These are phyloP conservation scores for Fusarium sp. DNA, from an alignment of 2,329 filamentous ascomycete genomes.

Conservation along the genomic window DNA sequence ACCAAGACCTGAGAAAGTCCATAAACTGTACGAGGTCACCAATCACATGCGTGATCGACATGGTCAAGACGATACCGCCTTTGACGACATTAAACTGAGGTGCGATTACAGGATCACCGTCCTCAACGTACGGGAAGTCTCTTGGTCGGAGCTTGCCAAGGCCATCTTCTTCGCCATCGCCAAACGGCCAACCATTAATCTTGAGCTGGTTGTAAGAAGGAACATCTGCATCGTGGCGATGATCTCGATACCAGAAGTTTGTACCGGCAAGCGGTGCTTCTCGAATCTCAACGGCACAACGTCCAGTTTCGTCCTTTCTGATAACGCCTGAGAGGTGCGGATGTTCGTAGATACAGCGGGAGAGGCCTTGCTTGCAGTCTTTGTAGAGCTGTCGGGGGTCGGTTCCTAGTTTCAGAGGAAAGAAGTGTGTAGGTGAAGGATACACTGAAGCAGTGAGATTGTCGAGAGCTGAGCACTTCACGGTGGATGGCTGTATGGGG, in stretches of 20 bases:
- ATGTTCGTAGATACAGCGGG: conserved; percentile 5
- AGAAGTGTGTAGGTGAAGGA: conserved; percentile 11
- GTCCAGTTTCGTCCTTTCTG: conserved; percentile 8
- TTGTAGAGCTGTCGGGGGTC: conserved; percentile 11
- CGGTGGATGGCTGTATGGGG: neutral
- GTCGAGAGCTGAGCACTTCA: conserved; percentile 8
- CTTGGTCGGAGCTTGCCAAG: neutral
- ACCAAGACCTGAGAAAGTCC: conserved; percentile 9
- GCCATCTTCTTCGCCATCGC: conserved; percentile 5
- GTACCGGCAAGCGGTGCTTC: neutral
- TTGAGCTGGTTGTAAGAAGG: conserved; percentile 6
- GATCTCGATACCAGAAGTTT: conserved; percentile 5
- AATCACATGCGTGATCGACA: conserved; percentile 11
- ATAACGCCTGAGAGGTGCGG: conserved; percentile 6
- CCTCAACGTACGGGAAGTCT: neutral
- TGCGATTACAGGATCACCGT: conserved; percentile 3
- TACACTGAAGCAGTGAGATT: conserved; percentile 15
- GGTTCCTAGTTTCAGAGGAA: neutral
- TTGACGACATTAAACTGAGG: conserved; percentile 10
- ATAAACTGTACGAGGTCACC: conserved; percentile 9
- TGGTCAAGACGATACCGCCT: conserved; percentile 6
- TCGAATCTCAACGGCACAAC: neutral
- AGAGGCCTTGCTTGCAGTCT: conserved; percentile 7
- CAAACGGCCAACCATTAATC: neutral
- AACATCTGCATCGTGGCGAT: neutral